Evolutionary conservation across 2,329 filamentous ascomycete genomes (phyloP), one percentile per base, ranked within the genome.

Genomic region (Diaporthe caulivora): DNA sequence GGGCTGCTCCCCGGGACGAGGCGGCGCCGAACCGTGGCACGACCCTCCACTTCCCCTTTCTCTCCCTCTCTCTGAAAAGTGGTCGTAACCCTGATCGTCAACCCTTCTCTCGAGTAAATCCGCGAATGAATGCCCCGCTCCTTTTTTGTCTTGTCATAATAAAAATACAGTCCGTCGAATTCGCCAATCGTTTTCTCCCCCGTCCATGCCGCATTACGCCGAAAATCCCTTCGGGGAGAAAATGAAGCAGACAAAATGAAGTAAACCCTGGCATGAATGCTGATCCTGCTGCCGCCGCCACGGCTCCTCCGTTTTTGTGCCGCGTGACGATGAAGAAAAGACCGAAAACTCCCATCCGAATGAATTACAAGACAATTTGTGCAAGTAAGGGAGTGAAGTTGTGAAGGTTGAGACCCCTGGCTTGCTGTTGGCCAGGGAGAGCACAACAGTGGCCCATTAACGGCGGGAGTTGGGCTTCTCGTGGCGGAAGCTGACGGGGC

Each of bases 401-500:
- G 21, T 40, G n/a, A 67, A 51, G 21, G n/a, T 10, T 51, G n/a
- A 53, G 3, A 26, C 7, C 31, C 24, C 31, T 40, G 24, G n/a
- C 31, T 67, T 21, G 10, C n/a, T 51, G n/a, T 24, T 26, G 62
- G 17, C 49, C 29, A 53, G 6, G 62, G n/a, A 51, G 26, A 53
- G 8, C 34, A 47, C 37, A 21, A 21, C 5, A 37, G 40, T 47
- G 34, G 24, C 29, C 29, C 26, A 53, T 72, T 37, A 67, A 26
- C 67, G 67, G 13, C 71, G 72, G n/a, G 47, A 65, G 24, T 42
- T 55, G 29, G 54, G 37, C 51, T 72, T 74, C 51, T 75, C 74
- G 34, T 74, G 72, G 55, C 88, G 86, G 79, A 91, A 92, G 82
- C 88, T 89, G 79, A 92, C 88, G 10, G 91, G 91, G 77, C 88